Conservation (phyloP, 805 yeast genomes). For the Wickerhamomyces mucosus region DNA sequence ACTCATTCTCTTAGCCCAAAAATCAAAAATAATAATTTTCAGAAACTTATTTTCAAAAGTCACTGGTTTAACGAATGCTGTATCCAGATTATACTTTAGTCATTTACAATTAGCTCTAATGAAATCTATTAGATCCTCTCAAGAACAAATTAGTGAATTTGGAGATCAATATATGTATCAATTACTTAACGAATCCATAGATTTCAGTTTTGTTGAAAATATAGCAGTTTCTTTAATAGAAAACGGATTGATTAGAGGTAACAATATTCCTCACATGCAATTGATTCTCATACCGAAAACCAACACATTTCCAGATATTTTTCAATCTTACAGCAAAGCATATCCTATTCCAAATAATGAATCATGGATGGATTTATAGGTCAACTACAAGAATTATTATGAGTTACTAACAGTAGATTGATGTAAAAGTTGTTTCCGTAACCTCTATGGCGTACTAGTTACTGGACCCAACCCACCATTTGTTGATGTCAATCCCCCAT, state of each 20-base stretch:
- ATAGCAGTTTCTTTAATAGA: slow-evolving; percentile 42
- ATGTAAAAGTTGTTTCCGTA: no score
- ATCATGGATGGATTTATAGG: slow-evolving; percentile 11
- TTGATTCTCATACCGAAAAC: slow-evolving; percentile 32
- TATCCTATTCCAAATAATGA: slow-evolving; percentile 7
- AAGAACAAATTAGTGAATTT: slow-evolving; percentile 8
- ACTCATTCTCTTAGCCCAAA: slow-evolving; percentile 35
- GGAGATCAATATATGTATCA: slow-evolving; percentile 18
- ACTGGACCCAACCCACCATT: no score
- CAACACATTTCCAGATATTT: slow-evolving; percentile 31
- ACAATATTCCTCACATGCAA: slow-evolving; percentile 32
- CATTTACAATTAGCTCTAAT: slow-evolving; percentile 18
- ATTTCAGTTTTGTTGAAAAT: slow-evolving; percentile 35
- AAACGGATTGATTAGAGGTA: slow-evolving; percentile 44
- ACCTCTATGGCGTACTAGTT: no score
- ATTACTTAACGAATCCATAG: slow-evolving; percentile 20
- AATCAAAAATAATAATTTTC: slow-evolving; percentile 33
- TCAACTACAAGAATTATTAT: neutral
- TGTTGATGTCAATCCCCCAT: no score
- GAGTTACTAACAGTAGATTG: neutral
- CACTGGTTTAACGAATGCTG: slow-evolving; percentile 6
- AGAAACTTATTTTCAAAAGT: slow-evolving; percentile 30
- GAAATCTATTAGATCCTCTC: slow-evolving; percentile 13
- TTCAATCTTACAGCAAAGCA: slow-evolving; percentile 11
- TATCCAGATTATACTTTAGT: slow-evolving; percentile 3